Conservation (phyloP, 2,329 filamentous ascomycete genomes). For the Aspergillus felis region DNA sequence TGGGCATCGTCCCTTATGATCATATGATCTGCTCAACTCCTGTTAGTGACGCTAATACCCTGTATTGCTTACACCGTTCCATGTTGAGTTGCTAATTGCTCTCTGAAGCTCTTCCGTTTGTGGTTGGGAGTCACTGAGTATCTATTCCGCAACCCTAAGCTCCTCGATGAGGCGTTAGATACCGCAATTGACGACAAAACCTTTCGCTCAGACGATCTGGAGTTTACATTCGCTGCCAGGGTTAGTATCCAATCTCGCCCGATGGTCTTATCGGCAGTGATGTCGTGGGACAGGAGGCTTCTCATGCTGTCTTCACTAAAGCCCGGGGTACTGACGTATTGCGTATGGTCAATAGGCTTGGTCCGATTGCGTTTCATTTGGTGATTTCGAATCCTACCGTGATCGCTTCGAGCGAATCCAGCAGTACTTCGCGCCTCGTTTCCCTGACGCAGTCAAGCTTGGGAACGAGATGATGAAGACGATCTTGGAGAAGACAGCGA, state of each 20-base stretch:
- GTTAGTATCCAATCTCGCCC: slow-evolving; percentile 34
- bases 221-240: slow-evolving; percentile 94
- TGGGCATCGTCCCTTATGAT: slow-evolving; percentile 93
- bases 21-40: slow-evolving; percentile 99
- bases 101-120: slow-evolving; percentile 71
- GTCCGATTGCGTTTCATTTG: slow-evolving; percentile 88
- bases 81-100: background rate
- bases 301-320: background rate
- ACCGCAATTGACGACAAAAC: slow-evolving; percentile 86
- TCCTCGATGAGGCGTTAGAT: slow-evolving; percentile 79
- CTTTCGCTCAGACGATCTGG: slow-evolving; percentile 91
- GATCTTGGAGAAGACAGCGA: slow-evolving; percentile 72
- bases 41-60: slow-evolving; percentile 40
- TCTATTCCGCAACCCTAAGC: slow-evolving; percentile 75
- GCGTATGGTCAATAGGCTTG: slow-evolving; percentile 57
- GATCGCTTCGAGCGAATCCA: slow-evolving; percentile 90
- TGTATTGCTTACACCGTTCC: background rate
- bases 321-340: slow-evolving; percentile 4
- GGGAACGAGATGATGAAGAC: slow-evolving; percentile 98
- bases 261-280: background rate
- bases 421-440: slow-evolving; percentile 84
- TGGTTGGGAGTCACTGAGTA: slow-evolving; percentile 98
- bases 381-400: slow-evolving; percentile 88
- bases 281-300: background rate
- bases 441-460: slow-evolving; percentile 78